A percentile compares a stretch with the other conserved stretches of the same genome.
Evolutionary conservation across 495 filamentous ascomycete species (phyloP).

Genomic region (Trichoderma virens): DNA sequence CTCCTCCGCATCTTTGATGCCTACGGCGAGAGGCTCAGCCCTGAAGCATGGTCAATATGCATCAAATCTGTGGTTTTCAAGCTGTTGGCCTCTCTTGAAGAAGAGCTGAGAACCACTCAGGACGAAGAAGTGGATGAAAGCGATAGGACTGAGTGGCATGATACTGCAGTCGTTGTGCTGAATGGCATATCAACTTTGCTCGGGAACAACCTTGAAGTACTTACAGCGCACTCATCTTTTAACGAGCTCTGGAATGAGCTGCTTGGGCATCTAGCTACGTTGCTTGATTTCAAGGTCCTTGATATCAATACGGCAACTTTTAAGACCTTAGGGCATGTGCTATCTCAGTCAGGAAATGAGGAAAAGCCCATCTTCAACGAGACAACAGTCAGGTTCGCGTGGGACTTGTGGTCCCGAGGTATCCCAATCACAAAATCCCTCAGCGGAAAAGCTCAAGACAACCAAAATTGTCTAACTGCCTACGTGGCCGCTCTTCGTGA

Average conservation of each 20-base stretch:
- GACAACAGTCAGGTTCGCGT: slow-evolving; percentile 52
- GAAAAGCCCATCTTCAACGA: slow-evolving; percentile 47
- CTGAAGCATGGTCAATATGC: slow-evolving; percentile 77
- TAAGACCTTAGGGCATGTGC: slow-evolving; percentile 55
- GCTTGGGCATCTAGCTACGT: slow-evolving; percentile 51
- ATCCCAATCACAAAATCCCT: slow-evolving; percentile 39
- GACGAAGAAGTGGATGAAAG: slow-evolving; percentile 25
- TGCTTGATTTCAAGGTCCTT: slow-evolving; percentile 53
- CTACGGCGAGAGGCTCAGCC: slow-evolving; percentile 70
- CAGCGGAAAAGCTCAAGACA: slow-evolving; percentile 43
- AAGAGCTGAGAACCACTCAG: slow-evolving; percentile 28
- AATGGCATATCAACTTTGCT: slow-evolving; percentile 62
- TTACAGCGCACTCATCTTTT: slow-evolving; percentile 50
- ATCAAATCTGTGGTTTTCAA: slow-evolving; percentile 71
- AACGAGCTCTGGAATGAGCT: slow-evolving; percentile 61
- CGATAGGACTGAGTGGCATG: slow-evolving; percentile 56
- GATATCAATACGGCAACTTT: slow-evolving; percentile 69
- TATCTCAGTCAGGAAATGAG: slow-evolving; percentile 43
- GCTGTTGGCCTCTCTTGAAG: slow-evolving; percentile 55
- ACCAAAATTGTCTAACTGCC: slow-evolving; percentile 69
- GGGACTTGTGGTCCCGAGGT: slow-evolving; percentile 63
- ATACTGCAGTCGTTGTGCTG: slow-evolving; percentile 67
- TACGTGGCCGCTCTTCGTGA: slow-evolving; percentile 72
- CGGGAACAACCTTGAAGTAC: slow-evolving; percentile 55
- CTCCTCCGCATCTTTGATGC: slow-evolving; percentile 87